Percentiles rank a stretch among this genome's conserved stretches.
Conservation (phyloP, 768 basidiomycete species). For the Boletus subcaerulescens region DNA sequence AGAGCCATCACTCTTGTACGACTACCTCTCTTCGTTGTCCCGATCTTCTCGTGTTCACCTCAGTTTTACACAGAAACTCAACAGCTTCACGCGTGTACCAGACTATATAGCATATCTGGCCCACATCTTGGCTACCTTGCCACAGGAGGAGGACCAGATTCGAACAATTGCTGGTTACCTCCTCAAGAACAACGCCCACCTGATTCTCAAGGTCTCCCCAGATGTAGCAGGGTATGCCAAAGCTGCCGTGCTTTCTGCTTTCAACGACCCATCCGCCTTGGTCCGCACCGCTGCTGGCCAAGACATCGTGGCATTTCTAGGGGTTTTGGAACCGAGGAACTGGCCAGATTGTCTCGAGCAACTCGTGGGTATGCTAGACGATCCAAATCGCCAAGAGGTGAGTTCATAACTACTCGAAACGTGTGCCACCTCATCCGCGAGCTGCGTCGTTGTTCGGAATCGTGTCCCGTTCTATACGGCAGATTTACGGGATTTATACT, state of each 20-base stretch:
- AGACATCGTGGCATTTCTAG: constrained; percentile 87
- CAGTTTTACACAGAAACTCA: constrained; percentile 64
- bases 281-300: constrained; percentile 93
- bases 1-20: constrained; percentile 78
- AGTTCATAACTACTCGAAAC: constrained; percentile 22
- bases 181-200: constrained; percentile 91
- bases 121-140: constrained; percentile 81
- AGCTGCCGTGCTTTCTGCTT: constrained; percentile 72
- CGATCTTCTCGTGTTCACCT: constrained; percentile 21
- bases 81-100: constrained; percentile 80
- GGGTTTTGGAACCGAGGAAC: constrained; percentile 81
- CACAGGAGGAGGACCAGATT: constrained; percentile 86
- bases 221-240: constrained; percentile 75
- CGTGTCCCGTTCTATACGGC: constrained; percentile 1
- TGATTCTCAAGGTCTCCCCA: constrained; percentile 64
- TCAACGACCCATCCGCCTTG: constrained; percentile 78
- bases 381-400: constrained; percentile 85
- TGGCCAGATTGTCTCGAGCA: constrained; percentile 95
- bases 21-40: constrained; percentile 16
- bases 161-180: constrained; percentile 95
- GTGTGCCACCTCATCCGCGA: not conserved
- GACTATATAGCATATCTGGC: constrained; percentile 97
- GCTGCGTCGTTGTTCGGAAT: constrained; percentile 6
- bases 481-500: not conserved
- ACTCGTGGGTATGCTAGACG: constrained; percentile 78